phyloP scores from a whole-genome alignment of 2,329 filamentous ascomycete genomes.

The Aspergillus alliaceus region DNA sequence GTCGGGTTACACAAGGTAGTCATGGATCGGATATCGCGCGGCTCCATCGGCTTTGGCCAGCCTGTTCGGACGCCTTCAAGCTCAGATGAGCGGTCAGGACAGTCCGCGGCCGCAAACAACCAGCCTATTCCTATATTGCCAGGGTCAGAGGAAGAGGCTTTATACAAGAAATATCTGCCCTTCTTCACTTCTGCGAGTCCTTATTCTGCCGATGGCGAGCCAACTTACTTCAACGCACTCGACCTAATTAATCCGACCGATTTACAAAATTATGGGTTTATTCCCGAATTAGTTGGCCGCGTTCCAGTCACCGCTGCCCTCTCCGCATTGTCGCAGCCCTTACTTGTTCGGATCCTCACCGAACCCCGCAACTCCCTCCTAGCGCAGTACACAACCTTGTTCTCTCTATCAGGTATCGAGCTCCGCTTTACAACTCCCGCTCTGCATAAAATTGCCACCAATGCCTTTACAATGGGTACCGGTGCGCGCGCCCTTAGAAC shows the following conservation, averaged over 20 bases:
- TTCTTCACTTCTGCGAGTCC: slow-evolving; percentile 59
- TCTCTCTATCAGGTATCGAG: slow-evolving; percentile 74
- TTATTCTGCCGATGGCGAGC: slow-evolving; percentile 37
- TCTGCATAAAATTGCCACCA: slow-evolving; percentile 76
- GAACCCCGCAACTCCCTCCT: slow-evolving; percentile 88
- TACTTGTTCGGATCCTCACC: slow-evolving; percentile 82
- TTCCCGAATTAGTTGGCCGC: slow-evolving; percentile 93
- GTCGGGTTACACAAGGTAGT: slow-evolving; percentile 87
- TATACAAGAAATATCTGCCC: slow-evolving; percentile 60
- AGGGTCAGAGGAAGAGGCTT: slow-evolving; percentile 63
- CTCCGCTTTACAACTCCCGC: slow-evolving; percentile 81
- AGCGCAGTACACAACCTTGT: slow-evolving; percentile 84
- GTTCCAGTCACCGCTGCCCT: slow-evolving; percentile 88
- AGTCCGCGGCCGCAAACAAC: slow-evolving; percentile 23
- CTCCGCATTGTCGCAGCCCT: slow-evolving; percentile 66
- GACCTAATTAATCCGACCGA: slow-evolving; percentile 75
- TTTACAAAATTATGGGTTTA: slow-evolving; percentile 83
- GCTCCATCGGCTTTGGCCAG: slow-evolving; percentile 88
- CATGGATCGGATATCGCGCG: slow-evolving; percentile 80
- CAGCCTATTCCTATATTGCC: slow-evolving; percentile 55
- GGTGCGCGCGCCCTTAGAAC: slow-evolving; percentile 78
- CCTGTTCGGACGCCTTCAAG: slow-evolving; percentile 62
- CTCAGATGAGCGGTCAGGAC: slow-evolving; percentile 25
- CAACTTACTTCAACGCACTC: slow-evolving; percentile 58
- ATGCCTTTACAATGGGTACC: slow-evolving; percentile 67